Base-by-base conservation (phyloP, 73 alveolate genomes). In the Halteria grandinella region DNA sequence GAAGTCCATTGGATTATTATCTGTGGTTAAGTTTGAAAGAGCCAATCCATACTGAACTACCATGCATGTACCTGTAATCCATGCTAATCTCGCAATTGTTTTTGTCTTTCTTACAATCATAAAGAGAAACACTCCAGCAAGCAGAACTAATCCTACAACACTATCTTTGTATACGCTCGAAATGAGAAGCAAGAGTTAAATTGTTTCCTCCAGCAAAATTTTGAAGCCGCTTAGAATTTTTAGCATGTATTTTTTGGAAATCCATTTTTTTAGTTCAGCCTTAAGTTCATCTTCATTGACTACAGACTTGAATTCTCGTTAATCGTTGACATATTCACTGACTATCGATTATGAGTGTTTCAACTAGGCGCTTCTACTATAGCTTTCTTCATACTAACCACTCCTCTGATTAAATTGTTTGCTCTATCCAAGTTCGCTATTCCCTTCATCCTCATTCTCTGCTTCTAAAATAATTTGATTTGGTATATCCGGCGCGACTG, bases 1-100 rank as follows among this genome's bases (percentile, higher is more conserved):
- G 36, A 66, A 66, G 45, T 66, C 66, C 80, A 66, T 66, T 18
- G 80, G 80, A 47, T 66, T 66, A 47, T 66, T 66, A 23, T n/a
- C 43, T 10, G 80, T 23, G 3, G 69, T 66, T 25, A 66, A 47
- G 45, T 66, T 66, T 1, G 69, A 44, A 25, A 66, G 53, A 8
- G 80, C 80, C 24, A 66, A 45, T 66, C 63, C 66, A 66, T 66
- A 66, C 47, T 66, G 47, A 1, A 66, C 17, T 1, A 66, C 47
- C 80, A 66, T 66, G 21, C 63, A 41, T 36, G 47, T 36, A 5
- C 80, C 80, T 17, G 47, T 66, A 44, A 66, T 47, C 63, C 63
- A 66, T 6, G 80, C 80, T 15, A 66, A 32, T 66, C 66, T 66
- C 15, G 47, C 80, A 52, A 66, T 44, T 4, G 80, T 44, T 66